Base-by-base conservation (phyloP, 139 green algal species). In the Nannochloris sp. region DNA sequence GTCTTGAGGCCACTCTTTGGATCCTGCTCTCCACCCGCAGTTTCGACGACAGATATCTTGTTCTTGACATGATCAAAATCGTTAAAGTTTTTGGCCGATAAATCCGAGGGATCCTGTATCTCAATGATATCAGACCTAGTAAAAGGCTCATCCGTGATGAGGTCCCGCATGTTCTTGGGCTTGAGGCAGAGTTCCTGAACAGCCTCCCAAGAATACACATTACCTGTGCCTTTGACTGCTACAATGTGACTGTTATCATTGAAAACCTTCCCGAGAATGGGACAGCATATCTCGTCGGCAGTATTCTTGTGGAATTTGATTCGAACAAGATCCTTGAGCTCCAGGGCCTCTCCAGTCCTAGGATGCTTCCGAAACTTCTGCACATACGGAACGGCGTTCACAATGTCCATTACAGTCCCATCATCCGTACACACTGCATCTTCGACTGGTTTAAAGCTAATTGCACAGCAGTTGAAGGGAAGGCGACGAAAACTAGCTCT, bases 171-270 rank as follows among this genome's bases (percentile, higher is more conserved):
- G 80, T 88, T 94, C 66, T 91, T 95, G 23, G 91, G 63, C 82
- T 97, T 97, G 28, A 96, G 72, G 76, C 85, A 90, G 31, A 98
- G 84, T 85, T 98, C 83, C 56, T 96, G 73, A 48, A 97, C 59
- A 3, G 92, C 92, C 67, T 84, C 70, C 48, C 49, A 73, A 65
- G 59, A 73, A 64, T 78, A 78, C 23, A 78, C 69, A 25, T 59
- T 67, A 6, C 55, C 69, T 0, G 83, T 91, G 37, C 84, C 61
- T 23, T 75, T 79, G 23, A 98, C 64, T 3, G 93, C 92, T 26
- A 93, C 93, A 62, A 98, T 97, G 85, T 97, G 92, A 0, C 91
- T 95, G 82, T 90, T 82, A 62, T 91, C 81, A 6, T 91, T 98
- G 80, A 97, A 97, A 44, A 95, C 81, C 73, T 96, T 97, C 65